Evolutionary conservation across 495 filamentous ascomycete species (phyloP).

Genomic region (Penicillium robsamsonii): DNA sequence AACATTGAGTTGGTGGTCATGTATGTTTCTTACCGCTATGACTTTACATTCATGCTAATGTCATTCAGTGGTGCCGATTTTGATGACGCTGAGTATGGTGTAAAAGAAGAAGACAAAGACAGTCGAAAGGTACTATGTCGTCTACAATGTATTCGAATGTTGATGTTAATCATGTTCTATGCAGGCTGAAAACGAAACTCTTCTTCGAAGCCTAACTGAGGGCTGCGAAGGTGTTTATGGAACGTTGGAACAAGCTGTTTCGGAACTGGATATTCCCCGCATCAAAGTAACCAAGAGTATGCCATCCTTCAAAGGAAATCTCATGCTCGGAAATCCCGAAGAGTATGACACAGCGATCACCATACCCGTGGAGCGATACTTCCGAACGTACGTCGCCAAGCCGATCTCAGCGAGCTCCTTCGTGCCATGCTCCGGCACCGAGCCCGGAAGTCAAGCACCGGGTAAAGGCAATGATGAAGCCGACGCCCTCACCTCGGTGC

Average conservation of each 20-base stretch:
- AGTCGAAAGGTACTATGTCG: slow-evolving; percentile 52
- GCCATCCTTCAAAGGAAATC: slow-evolving; percentile 71
- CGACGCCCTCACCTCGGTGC: slow-evolving; percentile 59
- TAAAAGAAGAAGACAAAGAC: slow-evolving; percentile 90
- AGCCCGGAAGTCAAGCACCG: slow-evolving; percentile 40
- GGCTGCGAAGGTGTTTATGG: slow-evolving; percentile 68
- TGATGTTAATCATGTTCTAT: not conserved
- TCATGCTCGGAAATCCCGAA: slow-evolving; percentile 75
- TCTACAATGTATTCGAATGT: not conserved
- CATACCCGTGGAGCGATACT: slow-evolving; percentile 89
- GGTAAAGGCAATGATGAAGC: slow-evolving; percentile 15
- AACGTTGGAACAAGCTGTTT: slow-evolving; percentile 80
- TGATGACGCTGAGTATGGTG: slow-evolving; percentile 86
- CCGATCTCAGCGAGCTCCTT: slow-evolving; percentile 75
- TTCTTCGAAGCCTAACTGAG: slow-evolving; percentile 62
- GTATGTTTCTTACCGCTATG: slow-evolving; percentile 48
- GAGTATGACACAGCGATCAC: slow-evolving; percentile 73
- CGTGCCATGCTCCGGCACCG: slow-evolving; percentile 50
- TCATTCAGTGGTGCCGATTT: slow-evolving; percentile 82
- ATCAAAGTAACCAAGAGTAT: slow-evolving; percentile 71
- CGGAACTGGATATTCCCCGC: slow-evolving; percentile 70
- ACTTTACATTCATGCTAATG: slow-evolving; percentile 26
- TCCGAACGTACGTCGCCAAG: slow-evolving; percentile 72
- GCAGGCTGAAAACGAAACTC: slow-evolving; percentile 63
- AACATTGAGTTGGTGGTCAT: slow-evolving; percentile 76